Evolutionary conservation across 2,329 filamentous ascomycete species (phyloP), one percentile per base, ranked within the genome.

Genomic region (Alternaria longipes): DNA sequence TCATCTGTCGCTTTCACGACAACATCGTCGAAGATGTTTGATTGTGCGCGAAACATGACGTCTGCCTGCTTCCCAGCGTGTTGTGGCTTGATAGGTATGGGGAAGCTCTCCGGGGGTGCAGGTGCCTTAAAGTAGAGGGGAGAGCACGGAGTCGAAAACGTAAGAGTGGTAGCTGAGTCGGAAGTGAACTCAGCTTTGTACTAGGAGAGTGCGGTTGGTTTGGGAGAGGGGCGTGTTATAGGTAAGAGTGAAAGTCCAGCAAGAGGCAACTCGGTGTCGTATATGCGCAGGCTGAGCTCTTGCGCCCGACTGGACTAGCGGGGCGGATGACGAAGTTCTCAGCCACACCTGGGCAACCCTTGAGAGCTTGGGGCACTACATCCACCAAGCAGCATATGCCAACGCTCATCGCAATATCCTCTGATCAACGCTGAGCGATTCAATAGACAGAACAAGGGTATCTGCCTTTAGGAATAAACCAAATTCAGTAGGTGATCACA

Each of bases 1-100:
- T 99, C 95, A 81, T 99, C 95, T 58, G 95, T 99, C 76, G 95
- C 94, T 82, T 91, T 91, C 74, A 88, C 89, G 78, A 91, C 87
- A 69, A 86, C 87, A 73, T 91, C 89, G 78, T 91, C 89, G 70
- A 91, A 91, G 47, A 86, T 84, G 79, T 91, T 90, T 76, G 88
- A 86, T 79, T 90, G 81, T 32, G 81, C 78, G 67, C 82, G 80
- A 66, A 84, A 84, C 82, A 84, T 84, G 67, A 42, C 73, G 62
- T 59, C 58, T 67, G 69, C 54, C 59, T 65, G 52, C 41, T 60
- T 47, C 40, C 18, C n/a, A 52, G 36, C 22, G 42, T 22, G 46
- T 34, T 32, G 34, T 18, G 40, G 46, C 34, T 45, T 22, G 8
- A n/a, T 40, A 40, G 45, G 45, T 47, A 44, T 49, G 34, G 34